A percentile compares a stretch with the other conserved stretches of the same genome.
These are phyloP conservation scores for Nothophytophthora sp. DNA, from an alignment of 352 stramenopile species.

Conservation along the genomic window DNA sequence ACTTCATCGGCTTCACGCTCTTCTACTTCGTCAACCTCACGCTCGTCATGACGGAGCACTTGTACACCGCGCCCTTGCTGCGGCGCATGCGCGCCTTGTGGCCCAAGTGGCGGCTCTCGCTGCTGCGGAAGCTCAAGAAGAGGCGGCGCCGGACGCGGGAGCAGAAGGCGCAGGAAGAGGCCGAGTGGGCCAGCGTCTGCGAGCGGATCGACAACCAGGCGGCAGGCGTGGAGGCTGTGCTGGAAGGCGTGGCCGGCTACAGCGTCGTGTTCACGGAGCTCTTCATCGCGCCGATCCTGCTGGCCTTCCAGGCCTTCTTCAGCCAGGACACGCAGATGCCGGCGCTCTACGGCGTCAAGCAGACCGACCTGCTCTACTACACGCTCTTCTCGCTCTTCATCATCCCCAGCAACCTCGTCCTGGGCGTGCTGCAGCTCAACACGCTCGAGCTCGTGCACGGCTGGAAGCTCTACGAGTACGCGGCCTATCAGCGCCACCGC, in stretches of 20 bases:
- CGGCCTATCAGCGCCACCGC: slow-evolving; percentile 95
- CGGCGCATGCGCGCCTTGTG: slow-evolving; percentile 79
- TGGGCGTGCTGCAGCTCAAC: slow-evolving; percentile 96
- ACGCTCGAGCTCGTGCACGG: slow-evolving; percentile 96
- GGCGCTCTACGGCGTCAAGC: slow-evolving; percentile 91
- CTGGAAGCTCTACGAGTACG: slow-evolving; percentile 98
- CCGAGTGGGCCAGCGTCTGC: slow-evolving; percentile 92
- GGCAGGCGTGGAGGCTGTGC: slow-evolving; percentile 93
- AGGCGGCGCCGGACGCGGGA: slow-evolving; percentile 82
- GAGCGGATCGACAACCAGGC: slow-evolving; percentile 94
- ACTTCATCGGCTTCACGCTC: slow-evolving; percentile 96
- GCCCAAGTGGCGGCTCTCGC: slow-evolving; percentile 92
- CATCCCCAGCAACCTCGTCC: slow-evolving; percentile 93
- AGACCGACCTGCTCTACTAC: slow-evolving; percentile 96
- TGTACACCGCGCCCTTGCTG: slow-evolving; percentile 94
- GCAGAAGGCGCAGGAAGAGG: slow-evolving; percentile 92
- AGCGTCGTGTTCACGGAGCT: slow-evolving; percentile 89
- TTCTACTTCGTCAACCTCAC: slow-evolving; percentile 94
- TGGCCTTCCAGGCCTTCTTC: slow-evolving; percentile 91
- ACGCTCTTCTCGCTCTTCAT: slow-evolving; percentile 94
- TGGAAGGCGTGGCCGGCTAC: slow-evolving; percentile 92
- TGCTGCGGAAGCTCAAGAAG: slow-evolving; percentile 78
- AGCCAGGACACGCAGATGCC: slow-evolving; percentile 91
- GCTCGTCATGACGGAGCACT: slow-evolving; percentile 91
- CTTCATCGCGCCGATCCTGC: slow-evolving; percentile 86